phyloP scores from a whole-genome alignment of 73 alveolate species.

The Paramecium biaurelia region DNA sequence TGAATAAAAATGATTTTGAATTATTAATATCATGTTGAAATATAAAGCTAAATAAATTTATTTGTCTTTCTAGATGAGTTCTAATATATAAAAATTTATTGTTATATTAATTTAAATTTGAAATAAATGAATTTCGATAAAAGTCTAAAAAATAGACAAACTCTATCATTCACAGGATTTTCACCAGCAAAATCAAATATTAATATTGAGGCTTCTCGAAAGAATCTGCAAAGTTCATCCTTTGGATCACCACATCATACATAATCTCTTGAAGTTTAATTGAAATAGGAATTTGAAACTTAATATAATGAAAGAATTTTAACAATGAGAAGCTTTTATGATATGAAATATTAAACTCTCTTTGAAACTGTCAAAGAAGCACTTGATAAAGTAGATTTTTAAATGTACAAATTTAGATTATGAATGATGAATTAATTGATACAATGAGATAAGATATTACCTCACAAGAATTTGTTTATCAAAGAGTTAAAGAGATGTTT shows the following conservation, averaged over 20 bases:
- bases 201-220: neutral
- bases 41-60: neutral
- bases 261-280: neutral
- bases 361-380: slow-evolving; percentile 59
- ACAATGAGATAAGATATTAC: slow-evolving; percentile 57
- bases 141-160: neutral
- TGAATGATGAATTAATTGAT: slow-evolving; percentile 58
- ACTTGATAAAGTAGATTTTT: slow-evolving; percentile 29
- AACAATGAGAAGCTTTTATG: slow-evolving; percentile 59
- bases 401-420: neutral
- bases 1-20: slow-evolving; percentile 25
- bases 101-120: slow-evolving; percentile 36
- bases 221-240: neutral
- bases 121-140: slow-evolving; percentile 32
- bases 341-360: slow-evolving; percentile 60
- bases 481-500: slow-evolving; percentile 54
- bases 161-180: slow-evolving; percentile 33
- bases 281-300: slow-evolving; percentile 39
- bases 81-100: neutral
- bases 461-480: slow-evolving; percentile 51
- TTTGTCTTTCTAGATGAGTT: neutral
- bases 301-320: slow-evolving; percentile 57
- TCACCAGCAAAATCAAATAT: slow-evolving; percentile 20
- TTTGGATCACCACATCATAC: slow-evolving; percentile 17
- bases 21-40: neutral